Percentiles rank a stretch among this genome's conserved stretches.
phyloP scores from a whole-genome alignment of 768 basidiomycete genomes.

The Rhodosporidiobolus odoratus region DNA sequence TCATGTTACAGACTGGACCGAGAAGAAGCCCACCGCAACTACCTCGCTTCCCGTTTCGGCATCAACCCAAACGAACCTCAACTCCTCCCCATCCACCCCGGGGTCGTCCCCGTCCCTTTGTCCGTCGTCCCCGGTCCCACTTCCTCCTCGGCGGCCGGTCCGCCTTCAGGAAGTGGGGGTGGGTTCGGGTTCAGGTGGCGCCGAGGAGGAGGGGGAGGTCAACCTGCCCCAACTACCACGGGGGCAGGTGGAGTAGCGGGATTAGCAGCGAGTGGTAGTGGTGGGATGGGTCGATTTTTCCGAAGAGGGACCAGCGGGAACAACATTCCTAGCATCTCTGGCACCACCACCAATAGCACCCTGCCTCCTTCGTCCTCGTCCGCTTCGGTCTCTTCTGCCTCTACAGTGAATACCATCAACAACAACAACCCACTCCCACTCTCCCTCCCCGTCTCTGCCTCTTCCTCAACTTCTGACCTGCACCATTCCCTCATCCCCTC shows the following conservation, averaged over 20 bases:
- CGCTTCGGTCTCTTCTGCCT: conserved; percentile 30
- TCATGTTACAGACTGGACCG: conserved; percentile 23
- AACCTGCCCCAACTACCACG: neutral
- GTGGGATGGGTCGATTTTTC: too few species aligned
- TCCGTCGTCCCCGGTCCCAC: neutral
- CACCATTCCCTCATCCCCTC: neutral
- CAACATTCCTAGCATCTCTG: too few species aligned
- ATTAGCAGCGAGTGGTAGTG: neutral
- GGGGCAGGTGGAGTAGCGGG: neutral
- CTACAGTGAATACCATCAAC: neutral
- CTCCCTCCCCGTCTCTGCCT: neutral
- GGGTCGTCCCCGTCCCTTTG: conserved; percentile 2
- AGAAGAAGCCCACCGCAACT: conserved; percentile 30
- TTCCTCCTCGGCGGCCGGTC: too few species aligned
- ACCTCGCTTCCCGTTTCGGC: neutral
- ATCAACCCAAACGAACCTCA: neutral
- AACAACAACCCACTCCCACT: neutral
- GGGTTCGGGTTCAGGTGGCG: conserved; percentile 23
- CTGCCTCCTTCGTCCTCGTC: too few species aligned
- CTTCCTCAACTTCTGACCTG: neutral
- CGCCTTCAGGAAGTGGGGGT: neutral
- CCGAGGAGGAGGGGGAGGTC: neutral
- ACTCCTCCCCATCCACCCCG: neutral
- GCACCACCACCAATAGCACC: too few species aligned
- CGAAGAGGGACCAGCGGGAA: too few species aligned